phyloP scores from a whole-genome alignment of 2,329 filamentous ascomycete genomes.

The Cercospora sp. region DNA sequence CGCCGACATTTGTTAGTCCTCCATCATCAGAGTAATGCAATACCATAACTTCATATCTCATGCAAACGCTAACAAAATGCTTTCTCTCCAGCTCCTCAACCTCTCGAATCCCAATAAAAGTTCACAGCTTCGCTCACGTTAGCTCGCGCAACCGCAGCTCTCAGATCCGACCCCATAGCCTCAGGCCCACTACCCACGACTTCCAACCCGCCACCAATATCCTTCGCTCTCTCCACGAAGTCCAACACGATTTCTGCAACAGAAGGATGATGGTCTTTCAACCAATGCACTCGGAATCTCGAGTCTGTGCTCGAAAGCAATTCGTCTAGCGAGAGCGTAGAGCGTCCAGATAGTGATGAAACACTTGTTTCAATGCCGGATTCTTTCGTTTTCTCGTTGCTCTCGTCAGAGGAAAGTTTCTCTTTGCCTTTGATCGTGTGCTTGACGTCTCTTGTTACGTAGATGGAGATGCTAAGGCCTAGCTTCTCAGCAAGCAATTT shows the following conservation, averaged over 20 bases:
- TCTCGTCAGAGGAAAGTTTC: not conserved
- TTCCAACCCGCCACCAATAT: constrained; percentile 28
- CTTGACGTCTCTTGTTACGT: constrained; percentile 53
- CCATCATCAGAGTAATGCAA: not conserved
- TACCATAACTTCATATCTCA: not conserved
- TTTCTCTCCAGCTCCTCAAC: constrained; percentile 15
- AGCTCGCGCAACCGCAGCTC: constrained; percentile 28
- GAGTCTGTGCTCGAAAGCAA: constrained; percentile 23
- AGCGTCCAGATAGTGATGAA: not conserved
- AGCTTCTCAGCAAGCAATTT: constrained; percentile 43
- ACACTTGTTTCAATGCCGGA: not conserved
- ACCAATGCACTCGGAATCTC: constrained; percentile 29
- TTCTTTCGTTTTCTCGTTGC: not conserved
- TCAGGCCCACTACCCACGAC: constrained; percentile 36
- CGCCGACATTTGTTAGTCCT: not conserved
- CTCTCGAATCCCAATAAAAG: constrained; percentile 36
- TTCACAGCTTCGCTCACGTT: constrained; percentile 17
- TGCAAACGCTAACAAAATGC: not conserved
- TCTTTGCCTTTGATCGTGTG: constrained; percentile 39
- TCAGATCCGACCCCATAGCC: constrained; percentile 33
- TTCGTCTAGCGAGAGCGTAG: constrained; percentile 16
- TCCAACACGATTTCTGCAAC: constrained; percentile 29
- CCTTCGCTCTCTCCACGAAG: constrained; percentile 29
- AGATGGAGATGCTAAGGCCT: constrained; percentile 56
- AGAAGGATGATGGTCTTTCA: constrained; percentile 32